These are phyloP conservation scores for Pseudonitzschia delicatissima DNA, from an alignment of 108 stramenopile species.

Conservation along the genomic window DNA sequence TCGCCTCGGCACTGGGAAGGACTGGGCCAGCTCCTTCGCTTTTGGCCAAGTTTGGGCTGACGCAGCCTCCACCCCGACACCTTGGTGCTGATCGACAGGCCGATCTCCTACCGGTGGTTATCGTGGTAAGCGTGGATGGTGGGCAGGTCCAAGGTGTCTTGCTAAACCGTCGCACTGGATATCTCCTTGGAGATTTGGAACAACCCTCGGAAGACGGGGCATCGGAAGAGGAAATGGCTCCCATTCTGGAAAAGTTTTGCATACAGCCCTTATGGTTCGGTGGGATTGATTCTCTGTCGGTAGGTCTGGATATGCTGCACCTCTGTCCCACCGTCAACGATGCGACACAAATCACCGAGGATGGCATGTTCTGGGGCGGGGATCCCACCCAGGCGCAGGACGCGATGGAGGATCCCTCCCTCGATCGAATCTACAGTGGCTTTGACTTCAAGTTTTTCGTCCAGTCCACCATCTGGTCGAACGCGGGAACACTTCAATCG, in stretches of 20 bases:
- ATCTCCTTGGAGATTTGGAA: constrained; percentile 80
- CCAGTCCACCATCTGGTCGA: constrained; percentile 65
- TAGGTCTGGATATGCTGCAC: constrained; percentile 67
- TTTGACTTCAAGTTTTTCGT: constrained; percentile 91
- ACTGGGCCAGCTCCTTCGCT: constrained; percentile 42
- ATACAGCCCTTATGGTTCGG: constrained; percentile 89
- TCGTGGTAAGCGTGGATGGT: constrained; percentile 53
- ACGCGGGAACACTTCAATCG: constrained; percentile 8
- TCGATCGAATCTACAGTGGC: constrained; percentile 57
- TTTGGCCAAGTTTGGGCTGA: constrained; percentile 75
- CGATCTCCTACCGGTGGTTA: constrained; percentile 72
- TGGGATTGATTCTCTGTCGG: constrained; percentile 47
- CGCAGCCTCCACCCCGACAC: constrained; percentile 67
- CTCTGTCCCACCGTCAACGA: constrained; percentile 64
- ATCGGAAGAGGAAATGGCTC: constrained; percentile 13
- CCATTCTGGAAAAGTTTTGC: constrained; percentile 69
- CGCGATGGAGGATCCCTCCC: constrained; percentile 55
- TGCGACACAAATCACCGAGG: constrained; percentile 54
- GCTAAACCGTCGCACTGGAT: constrained; percentile 80
- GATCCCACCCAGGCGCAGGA: constrained; percentile 77
- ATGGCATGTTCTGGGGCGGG: constrained; percentile 81
- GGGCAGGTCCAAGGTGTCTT: constrained; percentile 52
- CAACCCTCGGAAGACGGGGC: constrained; percentile 26
- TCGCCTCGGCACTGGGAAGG: neutral
- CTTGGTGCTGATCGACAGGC: constrained; percentile 81